Conservation (phyloP, 1,284 basidiomycete species). For the Sanghuangporus sanghuang region DNA sequence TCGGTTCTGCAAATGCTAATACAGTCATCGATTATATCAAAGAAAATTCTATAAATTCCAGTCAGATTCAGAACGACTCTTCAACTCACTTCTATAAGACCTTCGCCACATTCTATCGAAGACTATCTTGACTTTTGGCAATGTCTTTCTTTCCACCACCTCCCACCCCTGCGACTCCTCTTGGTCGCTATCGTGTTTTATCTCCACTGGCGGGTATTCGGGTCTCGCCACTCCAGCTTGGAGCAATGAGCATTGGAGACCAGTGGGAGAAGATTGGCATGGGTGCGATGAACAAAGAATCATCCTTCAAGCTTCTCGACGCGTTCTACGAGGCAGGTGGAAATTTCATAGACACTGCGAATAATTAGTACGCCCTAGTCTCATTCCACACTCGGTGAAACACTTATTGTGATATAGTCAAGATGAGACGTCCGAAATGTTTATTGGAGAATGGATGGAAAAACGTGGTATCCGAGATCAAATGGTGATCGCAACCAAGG, state of each 20-base stretch:
- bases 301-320: slow-evolving; percentile 44
- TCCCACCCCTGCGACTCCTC: slow-evolving; percentile 11
- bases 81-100: not conserved
- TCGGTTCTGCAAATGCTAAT: no score
- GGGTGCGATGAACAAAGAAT: slow-evolving; percentile 40
- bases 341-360: slow-evolving; percentile 55
- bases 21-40: no score
- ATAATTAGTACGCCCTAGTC: slow-evolving; percentile 34
- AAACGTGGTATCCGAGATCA: slow-evolving; percentile 46
- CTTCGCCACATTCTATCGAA: not conserved
- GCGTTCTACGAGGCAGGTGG: slow-evolving; percentile 43
- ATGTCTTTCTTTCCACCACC: slow-evolving; percentile 2
- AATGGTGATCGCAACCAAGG: slow-evolving; percentile 51
- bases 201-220: slow-evolving; percentile 36
- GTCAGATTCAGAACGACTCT: not conserved
- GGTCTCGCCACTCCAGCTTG: slow-evolving; percentile 42
- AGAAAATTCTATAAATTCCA: no score
- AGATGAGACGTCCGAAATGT: slow-evolving; percentile 43
- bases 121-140: not conserved
- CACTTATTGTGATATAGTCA: slow-evolving; percentile 31
- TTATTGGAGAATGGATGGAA: slow-evolving; percentile 57
- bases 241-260: slow-evolving; percentile 39
- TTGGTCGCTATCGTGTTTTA: slow-evolving; percentile 34
- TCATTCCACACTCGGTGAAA: not conserved
- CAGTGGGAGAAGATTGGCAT: slow-evolving; percentile 28